Conservation (phyloP, 441 rosid genomes). For the Adansonia madagascariensis region DNA sequence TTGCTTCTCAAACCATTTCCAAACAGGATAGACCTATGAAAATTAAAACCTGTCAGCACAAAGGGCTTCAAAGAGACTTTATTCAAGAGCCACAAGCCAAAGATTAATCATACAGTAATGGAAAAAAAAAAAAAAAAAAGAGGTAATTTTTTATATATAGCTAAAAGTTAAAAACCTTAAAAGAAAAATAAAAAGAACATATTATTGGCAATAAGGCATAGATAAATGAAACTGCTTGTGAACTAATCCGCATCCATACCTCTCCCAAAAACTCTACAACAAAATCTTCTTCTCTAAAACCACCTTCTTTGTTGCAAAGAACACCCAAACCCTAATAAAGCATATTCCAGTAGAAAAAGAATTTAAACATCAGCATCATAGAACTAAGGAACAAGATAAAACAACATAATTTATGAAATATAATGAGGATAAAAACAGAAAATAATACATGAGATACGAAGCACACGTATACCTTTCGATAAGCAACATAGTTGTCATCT, state of each 20-base stretch:
- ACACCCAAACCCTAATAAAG: conserved; percentile 92
- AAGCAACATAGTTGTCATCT: conserved; percentile 95
- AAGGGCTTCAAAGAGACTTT: conserved; percentile 15
- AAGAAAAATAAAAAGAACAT: not conserved
- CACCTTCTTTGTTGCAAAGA: conserved; percentile 95
- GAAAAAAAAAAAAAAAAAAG: conserved; percentile 9
- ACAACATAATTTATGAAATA: not conserved
- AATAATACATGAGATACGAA: conserved; percentile 25
- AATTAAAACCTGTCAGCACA: conserved; percentile 33
- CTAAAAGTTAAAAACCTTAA: not conserved
- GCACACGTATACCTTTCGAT: conserved; percentile 74
- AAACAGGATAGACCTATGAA: conserved; percentile 93
- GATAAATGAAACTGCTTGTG: conserved; percentile 3
- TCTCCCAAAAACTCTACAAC: conserved; percentile 99
- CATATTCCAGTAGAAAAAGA: conserved; percentile 33
- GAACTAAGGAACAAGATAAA: not conserved
- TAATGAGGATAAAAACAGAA: not conserved
- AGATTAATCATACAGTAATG: conserved; percentile 2
- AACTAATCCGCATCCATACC: conserved; percentile 55
- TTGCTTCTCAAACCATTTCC: conserved; percentile 99
- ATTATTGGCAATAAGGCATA: not conserved
- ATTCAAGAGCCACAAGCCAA: conserved; percentile 16
- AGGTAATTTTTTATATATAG: not conserved
- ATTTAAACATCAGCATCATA: conserved; percentile 32
- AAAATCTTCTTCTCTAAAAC: conserved; percentile 92